phyloP scores from a whole-genome alignment of 805 yeast genomes.

The Blastobotrys attinorum region DNA sequence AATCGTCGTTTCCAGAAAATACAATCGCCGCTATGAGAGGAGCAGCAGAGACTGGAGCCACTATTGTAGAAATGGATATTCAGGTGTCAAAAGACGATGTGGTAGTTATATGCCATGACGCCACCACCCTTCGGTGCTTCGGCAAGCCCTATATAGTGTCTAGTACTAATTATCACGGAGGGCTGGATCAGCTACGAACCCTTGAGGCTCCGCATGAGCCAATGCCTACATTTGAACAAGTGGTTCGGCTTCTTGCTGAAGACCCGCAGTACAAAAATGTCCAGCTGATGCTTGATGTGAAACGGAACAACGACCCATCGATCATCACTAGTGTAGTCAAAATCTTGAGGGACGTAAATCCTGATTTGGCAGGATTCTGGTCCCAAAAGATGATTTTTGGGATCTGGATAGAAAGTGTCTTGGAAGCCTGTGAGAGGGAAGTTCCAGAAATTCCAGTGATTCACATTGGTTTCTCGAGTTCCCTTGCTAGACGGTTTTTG shows the following conservation, averaged over 20 bases:
- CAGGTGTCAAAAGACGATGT: slow-evolving; percentile 48
- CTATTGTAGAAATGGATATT: slow-evolving; percentile 47
- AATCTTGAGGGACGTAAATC: slow-evolving; percentile 30
- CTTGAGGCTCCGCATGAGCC: slow-evolving; percentile 27
- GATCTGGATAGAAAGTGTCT: slow-evolving; percentile 44
- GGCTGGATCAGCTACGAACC: slow-evolving; percentile 32
- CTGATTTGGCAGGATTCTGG: slow-evolving; percentile 39
- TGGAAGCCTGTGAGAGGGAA: slow-evolving; percentile 34
- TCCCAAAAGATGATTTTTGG: slow-evolving; percentile 41
- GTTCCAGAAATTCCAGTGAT: slow-evolving; percentile 30
- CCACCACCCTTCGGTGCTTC: slow-evolving; percentile 42
- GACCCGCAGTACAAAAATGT: slow-evolving; percentile 26
- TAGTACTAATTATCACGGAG: slow-evolving; percentile 31
- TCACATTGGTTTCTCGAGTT: slow-evolving; percentile 32
- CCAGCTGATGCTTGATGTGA: slow-evolving; percentile 44
- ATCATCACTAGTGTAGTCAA: slow-evolving; percentile 35
- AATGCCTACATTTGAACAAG: slow-evolving; percentile 37
- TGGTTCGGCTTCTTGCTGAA: slow-evolving; percentile 34
- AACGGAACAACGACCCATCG: slow-evolving; percentile 38
- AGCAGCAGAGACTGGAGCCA: slow-evolving; percentile 35
- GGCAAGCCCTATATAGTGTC: slow-evolving; percentile 33
- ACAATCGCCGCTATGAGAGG: slow-evolving; percentile 17
- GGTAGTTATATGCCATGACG: slow-evolving; percentile 49
- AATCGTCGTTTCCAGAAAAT: slow-evolving; percentile 24
- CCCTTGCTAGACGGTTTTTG: slow-evolving; percentile 30